Percentiles rank a stretch among this genome's conserved stretches.
Evolutionary conservation across 257 asterid species (phyloP).

Genomic region (Galeopsis tetrahit): DNA sequence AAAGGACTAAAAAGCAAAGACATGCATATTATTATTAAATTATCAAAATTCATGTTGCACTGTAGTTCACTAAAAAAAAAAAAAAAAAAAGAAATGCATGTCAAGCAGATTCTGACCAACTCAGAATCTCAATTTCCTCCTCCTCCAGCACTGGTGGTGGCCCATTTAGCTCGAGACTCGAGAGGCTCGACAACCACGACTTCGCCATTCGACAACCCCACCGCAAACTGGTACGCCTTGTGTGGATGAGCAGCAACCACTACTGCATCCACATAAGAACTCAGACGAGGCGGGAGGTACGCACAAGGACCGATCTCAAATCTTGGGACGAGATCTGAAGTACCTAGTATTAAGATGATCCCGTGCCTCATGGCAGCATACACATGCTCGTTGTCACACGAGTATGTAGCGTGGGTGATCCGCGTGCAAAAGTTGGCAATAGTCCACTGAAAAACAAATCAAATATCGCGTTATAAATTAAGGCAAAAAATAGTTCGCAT

Average conservation of each 20-base stretch:
- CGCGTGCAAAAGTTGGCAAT: conserved; percentile 65
- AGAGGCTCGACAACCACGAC: conserved; percentile 62
- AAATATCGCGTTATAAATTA: background rate
- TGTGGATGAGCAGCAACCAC: conserved; percentile 75
- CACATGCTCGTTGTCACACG: conserved; percentile 56
- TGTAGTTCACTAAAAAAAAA: too few relatives aligned
- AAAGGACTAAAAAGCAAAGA: too few relatives aligned
- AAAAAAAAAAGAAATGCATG: too few relatives aligned
- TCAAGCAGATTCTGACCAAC: too few relatives aligned
- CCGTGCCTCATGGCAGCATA: conserved; percentile 72
- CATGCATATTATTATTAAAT: too few relatives aligned
- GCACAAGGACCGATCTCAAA: conserved; percentile 72
- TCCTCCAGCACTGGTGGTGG: background rate
- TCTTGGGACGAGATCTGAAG: conserved; percentile 61
- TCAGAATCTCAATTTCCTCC: background rate
- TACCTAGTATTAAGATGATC: conserved; percentile 56
- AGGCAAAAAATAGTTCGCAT: background rate
- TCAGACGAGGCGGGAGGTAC: conserved; percentile 52
- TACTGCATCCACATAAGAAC: conserved; percentile 46
- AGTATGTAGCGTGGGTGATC: conserved; percentile 64
- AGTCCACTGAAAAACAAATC: conserved; percentile 55
- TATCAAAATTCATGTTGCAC: too few relatives aligned
- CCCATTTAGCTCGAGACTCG: conserved; percentile 53
- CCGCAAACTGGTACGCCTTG: conserved; percentile 64
- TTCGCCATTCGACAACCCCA: conserved; percentile 68